phyloP scores from a whole-genome alignment of 768 basidiomycete species.

The Tulasnella sp. region DNA sequence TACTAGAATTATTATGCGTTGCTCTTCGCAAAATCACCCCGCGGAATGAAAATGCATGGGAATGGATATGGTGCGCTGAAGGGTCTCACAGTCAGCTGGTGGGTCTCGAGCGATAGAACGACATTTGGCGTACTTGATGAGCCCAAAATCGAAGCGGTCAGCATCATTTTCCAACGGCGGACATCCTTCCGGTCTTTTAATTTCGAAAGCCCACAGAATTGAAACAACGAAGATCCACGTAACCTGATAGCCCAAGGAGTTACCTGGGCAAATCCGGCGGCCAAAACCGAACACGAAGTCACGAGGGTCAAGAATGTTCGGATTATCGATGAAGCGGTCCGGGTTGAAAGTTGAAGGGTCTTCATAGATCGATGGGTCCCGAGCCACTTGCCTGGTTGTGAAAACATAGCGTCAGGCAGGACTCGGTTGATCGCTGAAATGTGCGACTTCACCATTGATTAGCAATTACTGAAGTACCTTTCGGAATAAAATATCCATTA shows the following conservation, averaged over 20 bases:
- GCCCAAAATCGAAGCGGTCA: not conserved
- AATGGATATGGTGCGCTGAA: conserved; percentile 1
- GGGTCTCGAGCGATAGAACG: not conserved
- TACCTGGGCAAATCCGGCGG: conserved; percentile 25
- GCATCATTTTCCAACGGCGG: not conserved
- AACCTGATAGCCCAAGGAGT: not conserved
- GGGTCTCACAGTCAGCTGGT: not conserved
- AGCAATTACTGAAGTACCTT: conserved; percentile 22
- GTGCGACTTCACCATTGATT: not conserved
- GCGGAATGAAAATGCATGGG: not conserved
- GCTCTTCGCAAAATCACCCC: not conserved
- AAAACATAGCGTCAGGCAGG: not conserved
- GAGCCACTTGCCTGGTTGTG: not conserved
- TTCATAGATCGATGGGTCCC: not conserved
- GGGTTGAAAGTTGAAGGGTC: not conserved
- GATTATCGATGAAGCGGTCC: not conserved
- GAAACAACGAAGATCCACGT: conserved; percentile 16
- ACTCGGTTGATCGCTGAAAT: not conserved
- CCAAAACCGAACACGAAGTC: conserved; percentile 16
- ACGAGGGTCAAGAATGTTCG: not conserved
- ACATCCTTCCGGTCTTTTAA: not conserved
- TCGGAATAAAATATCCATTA: conserved; percentile 32
- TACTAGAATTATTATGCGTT: not conserved
- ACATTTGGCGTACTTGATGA: not conserved
- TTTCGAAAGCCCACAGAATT: conserved; percentile 14